Conservation (phyloP, 2,329 filamentous ascomycete species). For the Dactylellina drechsleri region DNA sequence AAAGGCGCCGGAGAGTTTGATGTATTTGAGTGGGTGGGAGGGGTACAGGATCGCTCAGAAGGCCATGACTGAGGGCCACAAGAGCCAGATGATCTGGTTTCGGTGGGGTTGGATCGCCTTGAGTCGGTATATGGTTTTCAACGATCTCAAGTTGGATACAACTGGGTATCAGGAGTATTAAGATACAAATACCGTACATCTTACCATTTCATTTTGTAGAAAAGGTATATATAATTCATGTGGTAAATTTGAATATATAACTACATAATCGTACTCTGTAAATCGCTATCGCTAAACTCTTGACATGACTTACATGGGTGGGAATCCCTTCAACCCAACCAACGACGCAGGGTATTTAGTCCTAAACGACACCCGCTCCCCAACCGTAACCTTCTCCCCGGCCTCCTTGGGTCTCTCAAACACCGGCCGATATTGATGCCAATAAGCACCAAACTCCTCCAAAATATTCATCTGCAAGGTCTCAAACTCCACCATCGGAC, state of each 20-base stretch:
- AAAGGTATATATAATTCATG: background rate
- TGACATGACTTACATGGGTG: conserved; percentile 26
- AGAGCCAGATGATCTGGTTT: conserved; percentile 99
- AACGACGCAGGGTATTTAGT: conserved; percentile 37
- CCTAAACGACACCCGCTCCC: conserved; percentile 41
- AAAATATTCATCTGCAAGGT: conserved; percentile 37
- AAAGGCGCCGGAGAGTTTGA: conserved; percentile 60
- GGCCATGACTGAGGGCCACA: conserved; percentile 89
- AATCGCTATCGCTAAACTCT: conserved; percentile 2
- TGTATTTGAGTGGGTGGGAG: conserved; percentile 76
- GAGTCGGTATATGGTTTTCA: conserved; percentile 94
- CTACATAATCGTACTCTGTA: background rate
- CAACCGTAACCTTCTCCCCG: conserved; percentile 33
- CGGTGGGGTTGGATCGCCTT: conserved; percentile 92
- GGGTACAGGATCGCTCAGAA: conserved; percentile 75
- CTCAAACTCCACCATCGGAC: conserved; percentile 41
- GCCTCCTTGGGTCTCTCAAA: conserved; percentile 32
- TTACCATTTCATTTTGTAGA: background rate
- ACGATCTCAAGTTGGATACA: conserved; percentile 77
- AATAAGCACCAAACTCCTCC: conserved; percentile 50
- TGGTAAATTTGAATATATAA: background rate
- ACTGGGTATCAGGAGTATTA: conserved; percentile 2
- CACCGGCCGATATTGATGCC: conserved; percentile 34
- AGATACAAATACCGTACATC: too few species aligned
- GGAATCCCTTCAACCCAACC: conserved; percentile 43